These are phyloP conservation scores for Phyllosticta citribraziliensis DNA, from an alignment of 2,329 filamentous ascomycete genomes.

Conservation along the genomic window DNA sequence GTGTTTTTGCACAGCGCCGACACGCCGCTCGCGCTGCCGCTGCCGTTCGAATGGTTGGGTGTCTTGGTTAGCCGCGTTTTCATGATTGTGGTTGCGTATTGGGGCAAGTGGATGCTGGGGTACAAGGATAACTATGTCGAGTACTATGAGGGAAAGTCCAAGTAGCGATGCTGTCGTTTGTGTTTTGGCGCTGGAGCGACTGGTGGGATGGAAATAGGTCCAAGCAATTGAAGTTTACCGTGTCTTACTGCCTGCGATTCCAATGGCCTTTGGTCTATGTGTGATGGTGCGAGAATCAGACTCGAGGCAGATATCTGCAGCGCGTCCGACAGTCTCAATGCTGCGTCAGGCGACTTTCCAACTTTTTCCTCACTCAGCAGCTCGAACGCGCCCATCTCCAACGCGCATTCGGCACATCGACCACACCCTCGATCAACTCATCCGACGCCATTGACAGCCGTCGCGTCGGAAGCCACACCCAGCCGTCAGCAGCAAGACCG, in stretches of 20 bases:
- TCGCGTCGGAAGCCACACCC: too few species aligned
- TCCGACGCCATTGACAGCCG: too few species aligned
- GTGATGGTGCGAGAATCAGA: too few species aligned
- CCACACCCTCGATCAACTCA: too few species aligned
- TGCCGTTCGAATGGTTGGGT: background rate
- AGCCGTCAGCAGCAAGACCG: too few species aligned
- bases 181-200: background rate
- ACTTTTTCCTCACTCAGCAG: too few species aligned
- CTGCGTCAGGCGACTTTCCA: too few species aligned
- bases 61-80: background rate
- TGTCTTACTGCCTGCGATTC: background rate
- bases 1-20: slow-evolving; percentile 6
- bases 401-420: too few species aligned
- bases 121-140: background rate
- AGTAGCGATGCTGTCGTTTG: background rate
- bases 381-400: too few species aligned
- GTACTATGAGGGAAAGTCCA: background rate
- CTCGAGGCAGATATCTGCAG: too few species aligned
- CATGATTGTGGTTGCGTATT: background rate
- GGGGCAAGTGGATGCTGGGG: background rate
- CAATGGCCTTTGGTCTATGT: background rate
- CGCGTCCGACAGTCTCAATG: background rate
- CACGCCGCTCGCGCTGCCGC: slow-evolving; percentile 6
- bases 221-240: background rate
- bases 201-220: background rate